A percentile compares a stretch with the other conserved stretches of the same genome.
Evolutionary conservation across 345 rosid genomes (phyloP).

Genomic region (Citrus cavaleriei): DNA sequence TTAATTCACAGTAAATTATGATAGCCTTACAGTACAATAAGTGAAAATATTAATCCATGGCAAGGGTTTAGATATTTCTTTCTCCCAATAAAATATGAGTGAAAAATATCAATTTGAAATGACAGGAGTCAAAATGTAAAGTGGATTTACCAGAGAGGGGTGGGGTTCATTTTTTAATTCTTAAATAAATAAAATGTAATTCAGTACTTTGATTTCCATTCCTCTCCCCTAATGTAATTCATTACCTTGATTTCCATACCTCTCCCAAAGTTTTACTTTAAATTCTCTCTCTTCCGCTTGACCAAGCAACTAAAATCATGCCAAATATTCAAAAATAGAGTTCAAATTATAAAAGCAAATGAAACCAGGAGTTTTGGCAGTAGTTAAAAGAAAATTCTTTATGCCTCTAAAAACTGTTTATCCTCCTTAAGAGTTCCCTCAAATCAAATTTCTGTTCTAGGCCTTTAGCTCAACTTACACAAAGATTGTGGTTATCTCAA

Average conservation of each 20-base stretch:
- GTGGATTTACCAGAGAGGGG: not conserved
- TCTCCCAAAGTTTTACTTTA: not conserved
- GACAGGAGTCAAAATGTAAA: not conserved
- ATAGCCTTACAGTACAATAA: not conserved
- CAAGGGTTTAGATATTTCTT: not conserved
- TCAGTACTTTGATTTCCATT: not conserved
- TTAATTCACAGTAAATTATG: not conserved
- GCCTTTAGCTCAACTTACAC: not conserved
- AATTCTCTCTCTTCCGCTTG: not conserved
- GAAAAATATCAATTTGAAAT: not conserved
- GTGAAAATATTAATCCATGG: not conserved
- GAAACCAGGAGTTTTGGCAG: not conserved
- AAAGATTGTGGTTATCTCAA: no score
- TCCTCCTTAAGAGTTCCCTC: not conserved
- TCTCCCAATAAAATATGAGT: not conserved
- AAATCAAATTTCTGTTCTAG: not conserved
- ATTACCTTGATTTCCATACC: not conserved
- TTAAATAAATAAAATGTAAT: not conserved
- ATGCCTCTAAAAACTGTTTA: not conserved
- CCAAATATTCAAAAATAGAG: not conserved
- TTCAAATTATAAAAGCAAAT: not conserved
- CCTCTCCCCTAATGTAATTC: not conserved
- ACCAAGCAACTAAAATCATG: not conserved
- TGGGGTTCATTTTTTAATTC: not conserved
- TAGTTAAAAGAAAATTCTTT: not conserved